Evolutionary conservation across 129 eudicot genomes (phyloP).

Genomic region (Ambrosia trifida): DNA sequence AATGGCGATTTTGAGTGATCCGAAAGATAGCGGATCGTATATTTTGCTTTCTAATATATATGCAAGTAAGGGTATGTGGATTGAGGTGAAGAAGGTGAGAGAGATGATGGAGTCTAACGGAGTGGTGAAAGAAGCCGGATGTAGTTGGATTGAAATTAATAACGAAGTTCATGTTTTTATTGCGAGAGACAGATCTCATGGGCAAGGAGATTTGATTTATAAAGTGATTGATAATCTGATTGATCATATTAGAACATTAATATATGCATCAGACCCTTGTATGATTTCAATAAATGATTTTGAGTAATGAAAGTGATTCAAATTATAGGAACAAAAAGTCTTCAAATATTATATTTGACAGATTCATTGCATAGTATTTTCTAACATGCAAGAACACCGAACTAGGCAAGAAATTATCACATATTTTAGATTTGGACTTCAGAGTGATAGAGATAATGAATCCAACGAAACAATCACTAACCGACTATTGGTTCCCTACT

Average conservation of each 20-base stretch:
- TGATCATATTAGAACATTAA: conserved; percentile 42
- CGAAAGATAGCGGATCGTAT: conserved; percentile 68
- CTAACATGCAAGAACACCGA: background rate
- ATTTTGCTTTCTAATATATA: conserved; percentile 66
- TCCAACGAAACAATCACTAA: background rate
- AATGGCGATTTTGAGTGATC: conserved; percentile 58
- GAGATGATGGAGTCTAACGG: conserved; percentile 51
- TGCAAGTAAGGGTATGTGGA: conserved; percentile 65
- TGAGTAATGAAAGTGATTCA: conserved; percentile 8
- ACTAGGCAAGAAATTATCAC: background rate
- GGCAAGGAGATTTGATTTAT: conserved; percentile 40
- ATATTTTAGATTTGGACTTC: no score
- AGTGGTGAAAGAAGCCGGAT: conserved; percentile 68
- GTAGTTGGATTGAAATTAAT: conserved; percentile 70
- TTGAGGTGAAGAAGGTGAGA: conserved; percentile 58
- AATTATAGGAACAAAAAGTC: background rate
- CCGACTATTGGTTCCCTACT: conserved; percentile 7
- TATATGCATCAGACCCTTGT: conserved; percentile 34
- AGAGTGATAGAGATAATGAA: background rate
- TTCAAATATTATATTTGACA: background rate
- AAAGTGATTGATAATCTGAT: conserved; percentile 34
- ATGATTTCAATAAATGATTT: conserved; percentile 27
- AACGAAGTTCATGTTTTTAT: conserved; percentile 49
- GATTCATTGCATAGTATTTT: background rate
- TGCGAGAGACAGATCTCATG: conserved; percentile 50